These are phyloP conservation scores for Pichia sp. DNA, from an alignment of 1,139 yeast genomes.

Conservation along the genomic window DNA sequence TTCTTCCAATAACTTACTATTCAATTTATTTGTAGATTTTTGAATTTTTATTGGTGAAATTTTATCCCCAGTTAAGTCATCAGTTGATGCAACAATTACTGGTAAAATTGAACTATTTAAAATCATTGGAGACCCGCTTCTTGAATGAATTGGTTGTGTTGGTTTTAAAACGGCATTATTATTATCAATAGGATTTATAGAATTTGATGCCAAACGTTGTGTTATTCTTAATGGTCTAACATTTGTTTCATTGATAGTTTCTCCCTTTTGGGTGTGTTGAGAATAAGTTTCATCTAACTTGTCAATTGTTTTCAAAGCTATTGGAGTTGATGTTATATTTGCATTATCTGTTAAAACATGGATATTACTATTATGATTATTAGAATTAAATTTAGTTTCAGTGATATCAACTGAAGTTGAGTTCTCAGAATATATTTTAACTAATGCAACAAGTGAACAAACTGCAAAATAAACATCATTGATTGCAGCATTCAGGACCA, in stretches of 20 bases:
- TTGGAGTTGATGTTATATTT: conserved; percentile 8
- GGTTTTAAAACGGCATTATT: conserved; percentile 5
- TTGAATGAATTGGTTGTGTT: conserved; percentile 1
- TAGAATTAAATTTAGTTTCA: neutral
- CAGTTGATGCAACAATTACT: conserved; percentile 10
- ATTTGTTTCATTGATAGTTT: conserved; percentile 26
- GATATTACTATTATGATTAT: neutral
- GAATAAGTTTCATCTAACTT: too few relatives aligned
- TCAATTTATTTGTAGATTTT: neutral
- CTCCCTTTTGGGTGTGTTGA: neutral
- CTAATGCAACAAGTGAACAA: conserved; percentile 59
- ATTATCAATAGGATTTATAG: neutral
- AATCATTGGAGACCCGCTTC: conserved; percentile 12
- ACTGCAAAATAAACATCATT: conserved; percentile 70
- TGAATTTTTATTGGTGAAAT: too few relatives aligned
- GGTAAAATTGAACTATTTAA: conserved; percentile 11
- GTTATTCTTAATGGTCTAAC: conserved; percentile 59
- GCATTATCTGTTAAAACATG: conserved; percentile 7
- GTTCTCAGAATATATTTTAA: conserved; percentile 39
- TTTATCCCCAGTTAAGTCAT: neutral
- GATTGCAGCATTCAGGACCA: conserved; percentile 71
- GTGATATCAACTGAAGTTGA: neutral
- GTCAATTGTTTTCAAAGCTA: conserved; percentile 8
- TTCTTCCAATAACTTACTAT: neutral
- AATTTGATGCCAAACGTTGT: conserved; percentile 32